These are phyloP conservation scores for Russula vinacea DNA, from an alignment of 768 basidiomycete genomes.

Conservation along the genomic window DNA sequence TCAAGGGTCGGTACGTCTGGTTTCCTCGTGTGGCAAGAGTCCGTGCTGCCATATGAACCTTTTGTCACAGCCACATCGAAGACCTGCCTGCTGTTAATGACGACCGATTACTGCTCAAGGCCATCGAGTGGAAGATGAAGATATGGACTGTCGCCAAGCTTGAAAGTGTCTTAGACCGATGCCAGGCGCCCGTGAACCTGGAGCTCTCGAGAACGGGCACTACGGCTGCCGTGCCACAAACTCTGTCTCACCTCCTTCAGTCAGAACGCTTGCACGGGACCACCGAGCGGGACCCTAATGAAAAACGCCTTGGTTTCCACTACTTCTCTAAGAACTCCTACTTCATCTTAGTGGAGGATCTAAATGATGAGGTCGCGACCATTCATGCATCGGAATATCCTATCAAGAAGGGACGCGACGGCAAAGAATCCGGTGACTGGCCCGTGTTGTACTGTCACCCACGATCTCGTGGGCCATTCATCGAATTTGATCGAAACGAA, in stretches of 20 bases:
- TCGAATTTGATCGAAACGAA: conserved; percentile 72
- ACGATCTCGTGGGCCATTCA: conserved; percentile 66
- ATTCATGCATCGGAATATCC: conserved; percentile 82
- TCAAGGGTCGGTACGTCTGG: conserved; percentile 51
- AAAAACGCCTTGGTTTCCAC: conserved; percentile 80
- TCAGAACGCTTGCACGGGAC: conserved; percentile 82
- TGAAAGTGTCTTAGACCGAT: conserved; percentile 67
- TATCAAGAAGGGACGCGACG: conserved; percentile 50
- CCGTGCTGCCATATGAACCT: conserved; percentile 3
- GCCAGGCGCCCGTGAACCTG: conserved; percentile 42
- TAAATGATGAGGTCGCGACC: conserved; percentile 77
- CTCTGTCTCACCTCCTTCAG: conserved; percentile 62
- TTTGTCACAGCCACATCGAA: conserved; percentile 34
- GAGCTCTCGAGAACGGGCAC: conserved; percentile 35
- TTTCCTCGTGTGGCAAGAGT: not conserved
- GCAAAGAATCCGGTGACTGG: conserved; percentile 61
- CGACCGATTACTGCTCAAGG: conserved; percentile 61
- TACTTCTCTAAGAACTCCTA: conserved; percentile 77
- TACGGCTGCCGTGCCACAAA: conserved; percentile 38
- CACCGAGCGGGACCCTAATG: conserved; percentile 87
- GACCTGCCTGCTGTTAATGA: conserved; percentile 31
- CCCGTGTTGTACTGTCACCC: conserved; percentile 82
- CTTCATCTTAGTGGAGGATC: conserved; percentile 91
- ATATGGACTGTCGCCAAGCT: conserved; percentile 79
- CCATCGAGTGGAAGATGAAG: conserved; percentile 71